Conservation (phyloP, 2,329 filamentous ascomycete species). For the Macrophomina phaseolina region DNA sequence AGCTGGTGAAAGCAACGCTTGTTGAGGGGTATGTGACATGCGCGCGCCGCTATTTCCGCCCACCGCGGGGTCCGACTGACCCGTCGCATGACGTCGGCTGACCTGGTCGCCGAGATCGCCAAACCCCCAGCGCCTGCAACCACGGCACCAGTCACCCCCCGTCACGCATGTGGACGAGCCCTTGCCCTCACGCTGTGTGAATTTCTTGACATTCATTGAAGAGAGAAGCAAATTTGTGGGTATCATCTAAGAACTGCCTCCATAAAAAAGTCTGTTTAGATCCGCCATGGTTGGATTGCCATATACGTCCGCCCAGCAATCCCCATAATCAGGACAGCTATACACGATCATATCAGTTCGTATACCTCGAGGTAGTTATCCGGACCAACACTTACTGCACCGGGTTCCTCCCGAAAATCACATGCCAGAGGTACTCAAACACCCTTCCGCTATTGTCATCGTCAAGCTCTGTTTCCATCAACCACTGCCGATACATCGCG, state of each 20-base stretch:
- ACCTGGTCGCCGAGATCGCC: background rate
- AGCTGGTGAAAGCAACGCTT: background rate
- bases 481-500: constrained; percentile 35
- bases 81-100: constrained; percentile 13
- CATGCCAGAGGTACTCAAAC: constrained; percentile 38
- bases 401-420: constrained; percentile 35
- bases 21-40: background rate
- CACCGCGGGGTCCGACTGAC: constrained; percentile 6
- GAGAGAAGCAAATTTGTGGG: background rate
- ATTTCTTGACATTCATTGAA: background rate
- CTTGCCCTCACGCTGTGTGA: no score
- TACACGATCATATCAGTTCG: background rate
- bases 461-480: constrained; percentile 36
- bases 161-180: no score
- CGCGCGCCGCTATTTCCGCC: background rate
- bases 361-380: constrained; percentile 16
- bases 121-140: background rate
- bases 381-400: constrained; percentile 31
- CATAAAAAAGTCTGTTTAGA: constrained; percentile 13
- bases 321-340: constrained; percentile 33
- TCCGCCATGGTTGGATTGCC: constrained; percentile 13
- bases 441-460: constrained; percentile 36
- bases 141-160: background rate
- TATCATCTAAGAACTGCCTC: constrained; percentile 7
- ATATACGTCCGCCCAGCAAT: constrained; percentile 36